Base-by-base conservation (phyloP, 139 green algal species). In the Diplosphaera chodatii region DNA sequence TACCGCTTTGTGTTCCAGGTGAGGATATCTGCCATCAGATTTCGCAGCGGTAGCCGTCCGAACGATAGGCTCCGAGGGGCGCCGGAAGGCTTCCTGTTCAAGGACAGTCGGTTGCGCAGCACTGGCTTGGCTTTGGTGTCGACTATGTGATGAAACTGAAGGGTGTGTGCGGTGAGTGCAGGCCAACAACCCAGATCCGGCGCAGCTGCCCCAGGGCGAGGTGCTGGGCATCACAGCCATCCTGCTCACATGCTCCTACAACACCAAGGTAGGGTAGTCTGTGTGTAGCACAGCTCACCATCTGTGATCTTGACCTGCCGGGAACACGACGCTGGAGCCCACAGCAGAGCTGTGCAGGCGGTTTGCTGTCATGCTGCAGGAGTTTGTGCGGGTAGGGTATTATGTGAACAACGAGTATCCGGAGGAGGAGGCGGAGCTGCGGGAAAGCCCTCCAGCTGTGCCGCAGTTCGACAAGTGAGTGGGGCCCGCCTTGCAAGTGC, bases 391-490 rank as follows among this genome's bases (percentile, higher is more conserved):
- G 0, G 85, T 97, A 18, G 91, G 95, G 1, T 99, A 98, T 76
- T 98, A 98, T 74, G 89, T 98, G 18, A 97, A 95, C 80, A 94
- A 91, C 66, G 95, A 98, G 67, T 99, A 99, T 77, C 31, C 41
- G 48, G 92, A 98, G 27, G 89, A 96, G 66, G 82, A 90, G 80
- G 10, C 8, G 48, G 48, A 10, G 18, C 73, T 97, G 30, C 74
- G 81, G 66, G 89, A 97, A 37, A 87, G 91, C 34, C 92, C 91
- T 6, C 94, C 94, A 15, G 74, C 85, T 22, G 62, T 63, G n/a
- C 89, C 87, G 0, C 31, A 74, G 13, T 71, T 98, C 1, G 85
- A 94, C 68, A 84, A 72, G 82, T 85, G 40, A 69, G n/a, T n/a
- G n/a, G n/a, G n/a, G 55, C 37, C 37, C 8, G 37, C 37, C 10